Base-by-base conservation (phyloP, 345 rosid genomes). In the Excoecaria agallocha region DNA sequence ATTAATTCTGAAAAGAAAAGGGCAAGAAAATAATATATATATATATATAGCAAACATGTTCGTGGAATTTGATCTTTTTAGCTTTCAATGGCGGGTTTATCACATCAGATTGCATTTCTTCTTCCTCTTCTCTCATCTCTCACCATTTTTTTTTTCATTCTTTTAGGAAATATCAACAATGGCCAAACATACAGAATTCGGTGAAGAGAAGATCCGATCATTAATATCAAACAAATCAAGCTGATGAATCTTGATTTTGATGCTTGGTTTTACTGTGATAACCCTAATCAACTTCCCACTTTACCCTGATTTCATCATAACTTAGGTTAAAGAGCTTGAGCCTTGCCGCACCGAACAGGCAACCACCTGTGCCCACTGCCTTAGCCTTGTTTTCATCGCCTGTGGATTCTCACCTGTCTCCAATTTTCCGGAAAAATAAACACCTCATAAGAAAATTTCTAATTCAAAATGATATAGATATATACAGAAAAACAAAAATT, bases 341-440 rank as follows among this genome's bases (percentile, higher is more conserved):
- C 82, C 81, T 78, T 92, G 97, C 74, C 88, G 80, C 77, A 94
- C 97, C 68, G 97, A 81, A 81, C 98, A 94, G 17, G 94, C 98
- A 78, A 94, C 98, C 81, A 92, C 93, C 83, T 86, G 93, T 58
- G 97, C 98, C 97, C 98, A 92, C 75, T 89, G 96, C 80, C 86
- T 88, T 80, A 94, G 79, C 85, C 93, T 86, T 76, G 89, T 90
- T 87, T 92, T 94, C 92, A 90, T 85, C 84, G 84, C 84, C 81
- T 88, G 81, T 1, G 97, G 94, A 86, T 87, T 86, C 70, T 89
- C 97, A 68, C 93, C 98, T 92, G 25, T 19, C 52, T 1, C 68
- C 73, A 59, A 58, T 49, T 70, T 77, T 63, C 56, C 66, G 48
- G 24, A 6, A 46, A 70, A 61, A 37, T 66, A 72, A 20, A 49